Evolutionary conservation across 2,329 filamentous ascomycete species (phyloP).

Genomic region (Aspergillus thermomutatus): DNA sequence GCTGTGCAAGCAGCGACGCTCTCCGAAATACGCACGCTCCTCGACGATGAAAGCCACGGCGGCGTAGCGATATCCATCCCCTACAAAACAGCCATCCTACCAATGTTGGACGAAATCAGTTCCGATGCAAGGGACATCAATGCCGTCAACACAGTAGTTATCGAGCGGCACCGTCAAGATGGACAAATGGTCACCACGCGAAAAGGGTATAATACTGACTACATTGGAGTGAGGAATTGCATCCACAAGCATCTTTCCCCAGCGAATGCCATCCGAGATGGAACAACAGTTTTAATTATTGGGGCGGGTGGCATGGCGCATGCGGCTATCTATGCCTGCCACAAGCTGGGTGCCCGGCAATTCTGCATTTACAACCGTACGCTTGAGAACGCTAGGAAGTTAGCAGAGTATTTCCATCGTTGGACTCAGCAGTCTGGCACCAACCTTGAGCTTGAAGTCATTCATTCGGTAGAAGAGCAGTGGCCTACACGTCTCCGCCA

Average conservation of each 20-base stretch:
- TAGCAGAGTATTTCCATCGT: conserved; percentile 16
- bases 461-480: conserved; percentile 8
- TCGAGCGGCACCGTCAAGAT: conserved; percentile 1
- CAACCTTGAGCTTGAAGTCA: conserved; percentile 4
- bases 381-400: conserved; percentile 11
- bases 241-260: conserved; percentile 24
- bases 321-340: conserved; percentile 26
- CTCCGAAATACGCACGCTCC: conserved; percentile 9
- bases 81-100: conserved; percentile 24
- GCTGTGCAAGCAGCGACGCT: conserved; percentile 4
- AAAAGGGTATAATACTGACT: conserved; percentile 28
- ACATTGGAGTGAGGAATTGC: conserved; percentile 26
- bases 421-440: too few species aligned
- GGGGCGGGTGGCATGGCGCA: conserved; percentile 27
- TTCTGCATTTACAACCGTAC: conserved; percentile 29
- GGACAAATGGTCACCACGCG: conserved; percentile 2
- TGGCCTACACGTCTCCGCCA: conserved; percentile 18
- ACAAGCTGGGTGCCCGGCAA: conserved; percentile 20
- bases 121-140: conserved; percentile 23
- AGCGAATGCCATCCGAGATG: conserved; percentile 18
- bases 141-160: conserved; percentile 27
- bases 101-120: conserved; percentile 17
- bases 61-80: conserved; percentile 22
- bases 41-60: conserved; percentile 9
- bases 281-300: conserved; percentile 22